Evolutionary conservation across 2,329 filamentous ascomycete genomes (phyloP).

Genomic region (Fusarium poae): DNA sequence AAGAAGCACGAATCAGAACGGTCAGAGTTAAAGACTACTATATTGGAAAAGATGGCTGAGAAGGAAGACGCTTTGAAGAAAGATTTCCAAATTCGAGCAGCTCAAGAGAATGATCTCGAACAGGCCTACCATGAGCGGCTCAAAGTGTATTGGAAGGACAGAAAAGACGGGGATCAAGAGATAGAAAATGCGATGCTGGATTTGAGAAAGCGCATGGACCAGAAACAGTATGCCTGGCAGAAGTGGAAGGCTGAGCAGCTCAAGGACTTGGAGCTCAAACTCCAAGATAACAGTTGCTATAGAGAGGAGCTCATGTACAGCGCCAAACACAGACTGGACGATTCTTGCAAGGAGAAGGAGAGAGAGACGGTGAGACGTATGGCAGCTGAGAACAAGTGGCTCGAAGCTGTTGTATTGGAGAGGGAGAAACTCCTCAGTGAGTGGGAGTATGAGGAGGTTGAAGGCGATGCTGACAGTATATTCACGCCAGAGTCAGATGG

Average conservation of each 20-base stretch:
- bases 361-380: constrained; percentile 53
- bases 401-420: constrained; percentile 60
- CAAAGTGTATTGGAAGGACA: constrained; percentile 55
- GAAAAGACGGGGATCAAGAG: constrained; percentile 51
- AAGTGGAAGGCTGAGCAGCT: constrained; percentile 58
- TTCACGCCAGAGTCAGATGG: constrained; percentile 44
- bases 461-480: constrained; percentile 55
- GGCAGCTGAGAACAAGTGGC: constrained; percentile 63
- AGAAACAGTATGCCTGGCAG: constrained; percentile 57
- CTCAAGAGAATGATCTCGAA: constrained; percentile 60
- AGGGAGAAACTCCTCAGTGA: constrained; percentile 58
- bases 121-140: constrained; percentile 59
- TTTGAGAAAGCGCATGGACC: constrained; percentile 58
- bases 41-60: constrained; percentile 50
- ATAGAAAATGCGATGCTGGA: constrained; percentile 53
- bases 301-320: constrained; percentile 60
- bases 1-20: constrained; percentile 54
- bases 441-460: constrained; percentile 59
- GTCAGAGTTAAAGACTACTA: constrained; percentile 45
- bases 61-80: constrained; percentile 53
- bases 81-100: constrained; percentile 59
- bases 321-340: constrained; percentile 51
- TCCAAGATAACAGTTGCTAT: constrained; percentile 58
- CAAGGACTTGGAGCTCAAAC: constrained; percentile 51
- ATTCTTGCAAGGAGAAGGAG: constrained; percentile 49